These are phyloP conservation scores for Venturia aucupariae DNA, from an alignment of 2,329 filamentous ascomycete species.

Conservation along the genomic window DNA sequence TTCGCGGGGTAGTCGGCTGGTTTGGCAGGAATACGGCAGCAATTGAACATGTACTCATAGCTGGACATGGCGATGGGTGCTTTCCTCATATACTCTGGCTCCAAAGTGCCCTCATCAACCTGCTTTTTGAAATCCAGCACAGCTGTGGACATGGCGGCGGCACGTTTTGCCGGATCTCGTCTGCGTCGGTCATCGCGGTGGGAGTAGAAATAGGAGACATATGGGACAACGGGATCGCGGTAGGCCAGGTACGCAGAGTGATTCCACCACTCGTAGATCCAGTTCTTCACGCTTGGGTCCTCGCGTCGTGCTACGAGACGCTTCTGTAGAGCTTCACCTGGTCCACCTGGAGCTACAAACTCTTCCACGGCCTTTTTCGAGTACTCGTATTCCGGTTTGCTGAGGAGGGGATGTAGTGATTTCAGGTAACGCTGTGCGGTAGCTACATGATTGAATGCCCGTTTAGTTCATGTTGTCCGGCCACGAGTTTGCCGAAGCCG, in stretches of 20 bases:
- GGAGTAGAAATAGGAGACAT: constrained; percentile 99
- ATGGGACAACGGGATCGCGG: constrained; percentile 91
- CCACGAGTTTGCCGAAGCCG: neutral
- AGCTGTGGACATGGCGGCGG: constrained; percentile 78
- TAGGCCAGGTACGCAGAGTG: constrained; percentile 85
- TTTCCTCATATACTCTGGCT: constrained; percentile 99
- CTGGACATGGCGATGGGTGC: constrained; percentile 96
- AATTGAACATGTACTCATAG: constrained; percentile 99
- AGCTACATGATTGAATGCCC: constrained; percentile 36
- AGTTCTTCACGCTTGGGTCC: constrained; percentile 78
- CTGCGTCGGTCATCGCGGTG: constrained; percentile 87
- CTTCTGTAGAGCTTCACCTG: constrained; percentile 77
- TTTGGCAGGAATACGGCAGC: constrained; percentile 71
- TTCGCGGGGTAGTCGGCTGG: constrained; percentile 78
- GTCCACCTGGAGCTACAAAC: constrained; percentile 79
- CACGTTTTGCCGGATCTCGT: constrained; percentile 82
- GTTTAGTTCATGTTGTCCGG: neutral
- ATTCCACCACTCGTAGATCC: constrained; percentile 99
- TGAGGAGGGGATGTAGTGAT: constrained; percentile 66
- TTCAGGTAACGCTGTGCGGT: constrained; percentile 74
- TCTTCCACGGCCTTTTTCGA: constrained; percentile 79
- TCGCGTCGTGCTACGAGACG: constrained; percentile 71
- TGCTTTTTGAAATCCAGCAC: constrained; percentile 89
- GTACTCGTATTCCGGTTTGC: constrained; percentile 55
- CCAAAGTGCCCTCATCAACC: constrained; percentile 71